phyloP scores from a whole-genome alignment of 306 rosid species.

The Malus sylvestris region DNA sequence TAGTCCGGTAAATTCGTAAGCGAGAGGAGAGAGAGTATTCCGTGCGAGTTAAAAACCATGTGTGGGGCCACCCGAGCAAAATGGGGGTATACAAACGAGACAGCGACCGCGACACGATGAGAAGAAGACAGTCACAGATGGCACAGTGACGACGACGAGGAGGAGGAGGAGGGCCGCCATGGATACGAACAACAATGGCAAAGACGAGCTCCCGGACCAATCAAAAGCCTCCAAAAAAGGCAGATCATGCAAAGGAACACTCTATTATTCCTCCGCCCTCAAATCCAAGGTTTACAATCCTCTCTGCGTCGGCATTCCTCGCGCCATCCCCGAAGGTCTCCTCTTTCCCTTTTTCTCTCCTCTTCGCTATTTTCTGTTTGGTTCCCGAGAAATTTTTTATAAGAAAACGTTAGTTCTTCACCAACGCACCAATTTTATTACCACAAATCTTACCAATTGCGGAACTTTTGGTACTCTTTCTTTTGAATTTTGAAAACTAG shows the following conservation, averaged over 20 bases:
- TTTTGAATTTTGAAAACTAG: background rate
- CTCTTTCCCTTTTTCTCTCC: background rate
- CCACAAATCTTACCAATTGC: background rate
- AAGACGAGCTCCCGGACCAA: background rate
- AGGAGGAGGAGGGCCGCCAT: background rate
- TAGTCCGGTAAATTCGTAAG: background rate
- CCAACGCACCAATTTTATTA: background rate
- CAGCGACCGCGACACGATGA: background rate
- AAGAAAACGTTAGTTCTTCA: background rate
- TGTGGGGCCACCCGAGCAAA: background rate
- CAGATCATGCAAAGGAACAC: constrained; percentile 4
- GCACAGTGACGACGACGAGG: background rate
- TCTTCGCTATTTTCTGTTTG: background rate
- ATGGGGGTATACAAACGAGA: background rate
- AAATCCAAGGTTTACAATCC: background rate
- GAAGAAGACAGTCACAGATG: background rate
- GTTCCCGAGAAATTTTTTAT: background rate
- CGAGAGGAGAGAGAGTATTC: background rate
- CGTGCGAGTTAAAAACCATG: background rate
- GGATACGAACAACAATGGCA: background rate
- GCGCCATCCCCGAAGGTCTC: constrained; percentile 1
- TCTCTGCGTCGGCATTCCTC: constrained; percentile 6
- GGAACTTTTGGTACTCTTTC: background rate
- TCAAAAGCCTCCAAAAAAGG: background rate
- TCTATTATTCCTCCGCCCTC: background rate